Percentiles rank a stretch among this genome's conserved stretches.
Conservation (phyloP, 1,284 basidiomycete genomes). For the Phlebopus sp. region DNA sequence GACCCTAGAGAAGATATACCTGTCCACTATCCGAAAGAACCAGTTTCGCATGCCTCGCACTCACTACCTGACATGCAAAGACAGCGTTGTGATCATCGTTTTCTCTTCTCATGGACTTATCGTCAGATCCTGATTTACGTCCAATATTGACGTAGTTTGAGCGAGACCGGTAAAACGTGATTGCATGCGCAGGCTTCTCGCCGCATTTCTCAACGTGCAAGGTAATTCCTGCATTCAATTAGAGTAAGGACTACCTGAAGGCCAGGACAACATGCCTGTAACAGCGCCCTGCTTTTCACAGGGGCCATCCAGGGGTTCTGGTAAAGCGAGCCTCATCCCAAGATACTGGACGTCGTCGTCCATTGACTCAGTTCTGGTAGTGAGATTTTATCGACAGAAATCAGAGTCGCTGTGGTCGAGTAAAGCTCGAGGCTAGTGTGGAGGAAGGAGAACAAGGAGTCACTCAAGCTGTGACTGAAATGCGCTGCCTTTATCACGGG, state of each 20-base stretch:
- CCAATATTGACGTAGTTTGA: conserved; percentile 30
- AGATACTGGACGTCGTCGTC: conserved; percentile 35
- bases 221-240: conserved; percentile 20
- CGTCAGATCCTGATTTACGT: conserved; percentile 34
- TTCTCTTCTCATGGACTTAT: conserved; percentile 34
- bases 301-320: conserved; percentile 15
- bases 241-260: conserved; percentile 12
- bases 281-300: conserved; percentile 13
- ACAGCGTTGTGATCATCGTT: conserved; percentile 34
- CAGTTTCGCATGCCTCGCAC: conserved; percentile 33
- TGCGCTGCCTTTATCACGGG: conserved; percentile 30
- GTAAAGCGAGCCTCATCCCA: conserved; percentile 25
- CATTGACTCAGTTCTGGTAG: conserved; percentile 17
- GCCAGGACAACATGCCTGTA: conserved; percentile 24
- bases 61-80: conserved; percentile 33
- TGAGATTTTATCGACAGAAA: conserved; percentile 6
- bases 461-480: conserved; percentile 27
- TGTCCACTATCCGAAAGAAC: conserved; percentile 31
- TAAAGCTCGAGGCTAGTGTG: conserved; percentile 8
- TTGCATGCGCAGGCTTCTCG: conserved; percentile 27
- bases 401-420: neutral
- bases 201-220: conserved; percentile 31
- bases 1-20: conserved; percentile 14
- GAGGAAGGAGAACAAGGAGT: conserved; percentile 13
- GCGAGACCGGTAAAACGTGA: conserved; percentile 27